Evolutionary conservation across 768 basidiomycete genomes (phyloP).

Genomic region (Cantharellus anzutake): DNA sequence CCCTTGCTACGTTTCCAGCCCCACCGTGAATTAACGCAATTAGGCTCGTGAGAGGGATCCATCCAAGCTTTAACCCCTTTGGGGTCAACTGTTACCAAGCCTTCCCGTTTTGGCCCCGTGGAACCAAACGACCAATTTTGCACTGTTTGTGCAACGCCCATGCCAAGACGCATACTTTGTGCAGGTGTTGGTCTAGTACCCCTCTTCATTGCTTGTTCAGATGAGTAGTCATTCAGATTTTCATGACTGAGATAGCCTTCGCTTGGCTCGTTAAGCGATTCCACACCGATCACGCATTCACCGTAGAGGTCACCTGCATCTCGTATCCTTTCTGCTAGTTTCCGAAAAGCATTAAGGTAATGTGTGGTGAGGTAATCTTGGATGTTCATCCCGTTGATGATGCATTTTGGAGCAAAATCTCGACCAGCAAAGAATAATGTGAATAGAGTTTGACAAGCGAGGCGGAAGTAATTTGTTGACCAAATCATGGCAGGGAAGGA

Average conservation of each 20-base stretch:
- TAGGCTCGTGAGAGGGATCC: conserved; percentile 24
- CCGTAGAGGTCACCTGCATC: conserved; percentile 65
- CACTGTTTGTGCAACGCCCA: conserved; percentile 68
- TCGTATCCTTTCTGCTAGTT: conserved; percentile 53
- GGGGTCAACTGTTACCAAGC: conserved; percentile 69
- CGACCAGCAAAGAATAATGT: conserved; percentile 88
- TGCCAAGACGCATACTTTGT: conserved; percentile 68
- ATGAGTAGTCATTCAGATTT: conserved; percentile 47
- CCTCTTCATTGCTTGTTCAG: conserved; percentile 58
- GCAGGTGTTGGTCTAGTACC: conserved; percentile 75
- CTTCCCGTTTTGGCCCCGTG: conserved; percentile 57
- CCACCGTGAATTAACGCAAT: conserved; percentile 47
- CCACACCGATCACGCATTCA: conserved; percentile 89
- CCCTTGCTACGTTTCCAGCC: conserved; percentile 59
- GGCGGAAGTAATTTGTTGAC: conserved; percentile 87
- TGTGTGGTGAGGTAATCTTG: conserved; percentile 74
- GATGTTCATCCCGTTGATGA: conserved; percentile 81
- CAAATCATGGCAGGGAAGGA: conserved; percentile 86
- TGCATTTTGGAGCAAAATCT: conserved; percentile 76
- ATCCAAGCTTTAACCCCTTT: conserved; percentile 66
- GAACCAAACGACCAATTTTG: conserved; percentile 66
- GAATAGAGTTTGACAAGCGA: conserved; percentile 75
- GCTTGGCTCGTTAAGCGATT: conserved; percentile 85
- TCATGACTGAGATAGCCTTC: conserved; percentile 62
- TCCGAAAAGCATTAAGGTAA: conserved; percentile 55